A percentile compares a stretch with the other conserved stretches of the same genome.
phyloP scores from a whole-genome alignment of 768 basidiomycete species.

The Hygrocybe coccinea region DNA sequence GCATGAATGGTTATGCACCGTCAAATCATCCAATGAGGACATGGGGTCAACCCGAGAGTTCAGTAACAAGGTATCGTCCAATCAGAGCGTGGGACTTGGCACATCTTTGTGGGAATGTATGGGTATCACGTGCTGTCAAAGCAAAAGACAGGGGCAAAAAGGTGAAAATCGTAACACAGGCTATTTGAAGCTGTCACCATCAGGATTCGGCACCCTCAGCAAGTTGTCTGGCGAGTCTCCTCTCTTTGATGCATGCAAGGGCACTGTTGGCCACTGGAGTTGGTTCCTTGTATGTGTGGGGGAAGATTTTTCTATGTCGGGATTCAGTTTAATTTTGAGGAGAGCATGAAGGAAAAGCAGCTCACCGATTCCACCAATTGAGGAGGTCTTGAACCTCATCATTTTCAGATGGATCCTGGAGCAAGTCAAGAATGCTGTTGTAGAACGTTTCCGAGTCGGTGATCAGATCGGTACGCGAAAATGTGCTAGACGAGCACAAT shows the following conservation, averaged over 20 bases:
- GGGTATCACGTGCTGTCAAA: too few species aligned
- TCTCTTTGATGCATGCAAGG: neutral
- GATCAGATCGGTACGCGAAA: neutral
- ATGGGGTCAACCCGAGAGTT: too few species aligned
- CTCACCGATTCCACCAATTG: neutral
- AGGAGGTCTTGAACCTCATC: neutral
- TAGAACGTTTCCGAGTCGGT: constrained; percentile 3
- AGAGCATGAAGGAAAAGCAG: neutral
- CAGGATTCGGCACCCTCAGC: neutral
- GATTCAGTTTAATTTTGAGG: neutral
- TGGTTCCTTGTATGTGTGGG: neutral
- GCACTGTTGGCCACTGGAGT: neutral
- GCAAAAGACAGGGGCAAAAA: too few species aligned
- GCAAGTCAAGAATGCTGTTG: neutral
- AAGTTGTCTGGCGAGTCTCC: neutral
- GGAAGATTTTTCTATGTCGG: neutral
- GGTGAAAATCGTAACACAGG: too few species aligned
- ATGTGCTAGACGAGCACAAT: neutral
- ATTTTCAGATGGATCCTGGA: neutral
- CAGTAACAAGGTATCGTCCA: too few species aligned
- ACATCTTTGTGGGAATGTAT: too few species aligned
- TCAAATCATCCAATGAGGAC: too few species aligned
- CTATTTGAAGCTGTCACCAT: too few species aligned
- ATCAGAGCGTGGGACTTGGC: too few species aligned
- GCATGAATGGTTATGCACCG: too few species aligned